Evolutionary conservation across 2,329 filamentous ascomycete species (phyloP).

Genomic region (Trichoderma citrinoviride): DNA sequence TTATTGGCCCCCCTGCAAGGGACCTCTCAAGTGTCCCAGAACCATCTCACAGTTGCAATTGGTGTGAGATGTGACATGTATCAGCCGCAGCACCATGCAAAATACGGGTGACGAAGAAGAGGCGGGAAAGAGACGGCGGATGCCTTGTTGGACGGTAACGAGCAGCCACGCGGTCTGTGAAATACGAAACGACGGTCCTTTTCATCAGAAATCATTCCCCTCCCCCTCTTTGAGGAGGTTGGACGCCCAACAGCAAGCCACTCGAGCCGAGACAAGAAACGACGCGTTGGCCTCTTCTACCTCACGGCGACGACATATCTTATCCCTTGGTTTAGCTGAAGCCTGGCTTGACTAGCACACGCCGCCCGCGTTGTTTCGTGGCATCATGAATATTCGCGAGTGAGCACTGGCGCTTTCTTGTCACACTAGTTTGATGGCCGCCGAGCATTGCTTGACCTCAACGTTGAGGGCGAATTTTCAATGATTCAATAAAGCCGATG

Average conservation of each 20-base stretch:
- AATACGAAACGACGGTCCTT: not conserved
- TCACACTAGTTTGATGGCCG: not conserved
- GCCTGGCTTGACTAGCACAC: not conserved
- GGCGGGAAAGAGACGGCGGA: not conserved
- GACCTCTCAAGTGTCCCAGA: not conserved
- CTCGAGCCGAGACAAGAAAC: not conserved
- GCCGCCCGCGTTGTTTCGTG: not conserved
- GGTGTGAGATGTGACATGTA: constrained; percentile 13
- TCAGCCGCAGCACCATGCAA: not conserved
- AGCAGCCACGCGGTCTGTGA: not conserved
- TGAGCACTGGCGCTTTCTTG: not conserved
- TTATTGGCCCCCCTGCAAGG: constrained; percentile 11
- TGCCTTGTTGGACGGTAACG: not conserved
- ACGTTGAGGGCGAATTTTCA: not conserved
- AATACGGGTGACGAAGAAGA: not conserved
- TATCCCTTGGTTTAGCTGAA: not conserved
- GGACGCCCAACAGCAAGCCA: not conserved
- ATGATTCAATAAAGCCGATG: no score
- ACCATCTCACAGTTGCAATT: constrained; percentile 2
- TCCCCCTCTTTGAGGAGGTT: not conserved
- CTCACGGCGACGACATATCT: not conserved
- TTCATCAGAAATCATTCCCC: not conserved
- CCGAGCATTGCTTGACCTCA: not conserved
- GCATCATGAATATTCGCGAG: not conserved
- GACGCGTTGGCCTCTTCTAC: not conserved